A percentile compares a stretch with the other conserved stretches of the same genome.
Conservation (phyloP, 805 yeast genomes). For the Metschnikowia reukaufii region DNA sequence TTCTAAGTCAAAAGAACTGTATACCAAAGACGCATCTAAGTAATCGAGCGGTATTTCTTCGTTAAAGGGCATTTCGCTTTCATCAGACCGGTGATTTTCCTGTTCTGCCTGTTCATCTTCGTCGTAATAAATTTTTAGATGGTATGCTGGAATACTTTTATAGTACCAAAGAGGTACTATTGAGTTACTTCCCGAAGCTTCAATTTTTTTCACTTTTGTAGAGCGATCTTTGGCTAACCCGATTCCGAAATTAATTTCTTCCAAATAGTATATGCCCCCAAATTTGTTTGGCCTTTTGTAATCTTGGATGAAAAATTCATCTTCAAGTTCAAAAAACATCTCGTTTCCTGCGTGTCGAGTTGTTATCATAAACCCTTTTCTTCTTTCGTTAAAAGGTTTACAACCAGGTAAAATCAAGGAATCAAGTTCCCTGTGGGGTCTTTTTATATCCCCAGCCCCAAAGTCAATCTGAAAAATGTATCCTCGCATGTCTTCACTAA, state of each 20-base stretch:
- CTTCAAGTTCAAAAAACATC: neutral
- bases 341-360: neutral
- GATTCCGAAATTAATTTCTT: neutral
- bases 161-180: neutral
- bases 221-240: neutral
- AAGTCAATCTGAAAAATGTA: slow-evolving; percentile 1
- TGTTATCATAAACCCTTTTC: neutral
- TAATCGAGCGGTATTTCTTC: neutral
- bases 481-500: neutral
- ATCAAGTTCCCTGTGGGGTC: neutral
- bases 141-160: neutral
- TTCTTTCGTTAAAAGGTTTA: neutral
- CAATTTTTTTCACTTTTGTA: neutral
- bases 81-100: neutral
- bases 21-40: neutral
- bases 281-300: neutral
- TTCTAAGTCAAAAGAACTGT: neutral
- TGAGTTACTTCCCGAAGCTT: neutral
- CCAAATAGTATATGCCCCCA: neutral
- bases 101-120: neutral
- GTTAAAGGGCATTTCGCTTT: neutral
- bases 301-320: slow-evolving; percentile 2
- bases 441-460: neutral
- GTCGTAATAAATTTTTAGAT: neutral
- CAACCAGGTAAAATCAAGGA: slow-evolving; percentile 1